Evolutionary conservation across 257 asterid genomes (phyloP), one percentile per base, ranked within the genome.

Genomic region (Pogostemon cablin): DNA sequence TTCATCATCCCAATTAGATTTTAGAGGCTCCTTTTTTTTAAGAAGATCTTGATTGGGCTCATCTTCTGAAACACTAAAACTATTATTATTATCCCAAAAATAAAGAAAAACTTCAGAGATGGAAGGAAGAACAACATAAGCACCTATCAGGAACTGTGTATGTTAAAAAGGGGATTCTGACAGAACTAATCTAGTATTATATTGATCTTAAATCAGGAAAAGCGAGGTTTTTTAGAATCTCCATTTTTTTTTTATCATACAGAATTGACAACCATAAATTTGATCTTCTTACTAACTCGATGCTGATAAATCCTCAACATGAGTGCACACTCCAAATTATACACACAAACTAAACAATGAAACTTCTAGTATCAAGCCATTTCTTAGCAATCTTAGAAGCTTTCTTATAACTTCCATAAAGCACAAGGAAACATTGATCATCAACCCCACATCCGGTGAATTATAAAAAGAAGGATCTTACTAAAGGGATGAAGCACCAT

Each of bases 1-100:
- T 79, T 93, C 99, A 42, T 93, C 98, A 37, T 89, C 98, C 99
- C 99, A 93, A 9, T 77, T 81, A 73, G 69, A 81, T 66, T 70
- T 83, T 39, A 78, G 80, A 52, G 15, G 80, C 55, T 80, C 88
- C 73, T 83, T 87, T 63, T 85, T 84, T 6, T 15, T 74, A 3
- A 86, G 80, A 79, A 90, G 77, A 83, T 81, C 86, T 1, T 81
- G 87, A 76, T 86, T 56, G 63, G 83, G 79, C 75, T 83, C 95
- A 40, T 90, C 97, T 80, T 93, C 98, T 93, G 88, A 75, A 83
- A 74, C 56, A 58, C 50, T 38, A 75, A 34, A 54, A 43, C 32
- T 42, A 7, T 54, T 11, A 17, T 74, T 53, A 64, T 39, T 32
- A 73, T 41, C 56, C 32, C 61, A 67, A 42, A 37, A 62, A 65